Evolutionary conservation across 352 stramenopile genomes (phyloP).

Genomic region (Blastocystis sp.): DNA sequence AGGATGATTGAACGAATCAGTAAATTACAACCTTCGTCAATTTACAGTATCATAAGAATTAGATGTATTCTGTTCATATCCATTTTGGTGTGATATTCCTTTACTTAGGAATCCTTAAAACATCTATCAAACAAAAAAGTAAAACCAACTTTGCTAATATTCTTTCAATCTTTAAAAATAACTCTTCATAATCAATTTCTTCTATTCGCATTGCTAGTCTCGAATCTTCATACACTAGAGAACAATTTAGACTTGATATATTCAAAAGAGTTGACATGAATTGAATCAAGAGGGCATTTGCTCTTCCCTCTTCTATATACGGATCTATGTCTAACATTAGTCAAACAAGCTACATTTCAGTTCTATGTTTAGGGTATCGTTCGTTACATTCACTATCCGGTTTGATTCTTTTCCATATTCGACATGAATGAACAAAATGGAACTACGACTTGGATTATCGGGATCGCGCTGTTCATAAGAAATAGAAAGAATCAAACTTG

Average conservation of each 20-base stretch:
- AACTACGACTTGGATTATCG: neutral
- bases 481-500: neutral
- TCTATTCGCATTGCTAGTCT: neutral
- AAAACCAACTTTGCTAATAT: neutral
- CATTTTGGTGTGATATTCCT: neutral
- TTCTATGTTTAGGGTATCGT: neutral
- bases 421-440: slow-evolving; percentile 18
- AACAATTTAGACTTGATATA: neutral
- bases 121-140: neutral
- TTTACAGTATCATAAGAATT: neutral
- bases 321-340: neutral
- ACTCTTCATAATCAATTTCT: slow-evolving; percentile 37
- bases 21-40: neutral
- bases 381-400: neutral
- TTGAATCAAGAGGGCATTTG: slow-evolving; percentile 16
- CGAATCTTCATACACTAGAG: neutral
- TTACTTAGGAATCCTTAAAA: neutral
- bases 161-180: neutral
- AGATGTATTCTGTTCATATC: neutral
- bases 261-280: slow-evolving; percentile 12
- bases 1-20: neutral
- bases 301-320: slow-evolving; percentile 29
- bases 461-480: neutral
- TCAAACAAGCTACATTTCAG: neutral
- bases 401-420: neutral